Base-by-base conservation (phyloP, 192 early-diverging fungal species). In the Phlyctochytrium bullatum region DNA sequence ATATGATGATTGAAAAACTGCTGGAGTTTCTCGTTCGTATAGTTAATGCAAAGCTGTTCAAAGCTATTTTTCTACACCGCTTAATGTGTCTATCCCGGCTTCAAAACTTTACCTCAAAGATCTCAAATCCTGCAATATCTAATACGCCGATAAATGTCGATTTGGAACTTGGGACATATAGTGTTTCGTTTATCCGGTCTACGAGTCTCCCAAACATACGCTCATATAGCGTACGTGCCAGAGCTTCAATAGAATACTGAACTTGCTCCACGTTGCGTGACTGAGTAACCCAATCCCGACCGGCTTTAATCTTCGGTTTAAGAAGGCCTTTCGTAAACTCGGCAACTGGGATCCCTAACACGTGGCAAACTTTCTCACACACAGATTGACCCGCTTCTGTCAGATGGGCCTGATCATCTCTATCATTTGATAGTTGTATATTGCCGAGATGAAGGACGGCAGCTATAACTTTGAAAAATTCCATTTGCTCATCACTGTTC, bases 1-100 rank as follows among this genome's bases (percentile, higher is more conserved):
- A 98, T 99, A 72, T 94, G 91, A 78, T 98, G 95, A 81, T 98
- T 99, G 82, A 99, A 99, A 79, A 99, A 97, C 75, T 99, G 97
- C 76, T 99, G 97, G 23, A 99, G 86, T 62, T 89, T 90, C 77
- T 99, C 97, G 75, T 99, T 99, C 36, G 95, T 97, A 73, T 99
- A 99, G 80, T 99, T 99, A 87, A 99, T 99, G 79, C 93, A 97
- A 33, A 99, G 82, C 76, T 99, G 97, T 74, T 99, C 97, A 80
- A 98, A 99, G 73, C 91, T 92, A 81, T 99, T 99, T 61, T 86
- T 84, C 90, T 74, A 76, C 56, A 63, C 1, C 30, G 25, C 0
- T 36, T 20, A 61, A 34, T 17, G 32, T 14, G 10, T 0, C 61
- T 2, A 69, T 33, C 3, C 23, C 24, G 16, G 24, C 24, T 61